Evolutionary conservation across 2,329 filamentous ascomycete species (phyloP).

Genomic region (Hymenoscyphus infarciens): DNA sequence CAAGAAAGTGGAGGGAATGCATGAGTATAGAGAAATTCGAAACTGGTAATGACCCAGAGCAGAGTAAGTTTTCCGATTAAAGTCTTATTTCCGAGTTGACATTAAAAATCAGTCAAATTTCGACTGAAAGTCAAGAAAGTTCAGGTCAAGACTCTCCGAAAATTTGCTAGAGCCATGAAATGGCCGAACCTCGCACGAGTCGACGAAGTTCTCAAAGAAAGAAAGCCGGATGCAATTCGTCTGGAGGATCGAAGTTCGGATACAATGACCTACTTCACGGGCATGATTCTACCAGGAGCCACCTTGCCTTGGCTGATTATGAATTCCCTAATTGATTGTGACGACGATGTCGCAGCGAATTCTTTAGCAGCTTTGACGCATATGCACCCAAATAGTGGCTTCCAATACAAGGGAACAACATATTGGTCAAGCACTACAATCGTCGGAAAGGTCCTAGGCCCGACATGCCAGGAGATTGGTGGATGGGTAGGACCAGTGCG

Average conservation of each 20-base stretch:
- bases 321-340: constrained; percentile 73
- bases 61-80: constrained; percentile 42
- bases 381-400: constrained; percentile 65
- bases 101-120: constrained; percentile 47
- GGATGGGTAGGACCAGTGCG: constrained; percentile 74
- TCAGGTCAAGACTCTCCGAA: constrained; percentile 65
- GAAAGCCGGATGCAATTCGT: constrained; percentile 47
- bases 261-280: constrained; percentile 74
- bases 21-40: constrained; percentile 62
- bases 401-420: constrained; percentile 73
- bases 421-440: constrained; percentile 73
- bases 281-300: constrained; percentile 66
- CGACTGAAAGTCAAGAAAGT: constrained; percentile 62
- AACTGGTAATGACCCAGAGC: constrained; percentile 46
- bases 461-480: constrained; percentile 66
- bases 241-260: constrained; percentile 63
- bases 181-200: constrained; percentile 71
- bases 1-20: constrained; percentile 68
- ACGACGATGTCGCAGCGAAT: constrained; percentile 63
- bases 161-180: constrained; percentile 69
- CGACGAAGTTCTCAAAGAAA: constrained; percentile 57
- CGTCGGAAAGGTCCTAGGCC: constrained; percentile 71
- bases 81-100: constrained; percentile 20
- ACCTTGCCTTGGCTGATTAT: constrained; percentile 72
- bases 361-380: constrained; percentile 65